Percentiles rank a stretch among this genome's conserved stretches.
phyloP scores from a whole-genome alignment of 345 rosid species.

The Chamaenerion angustifolium region DNA sequence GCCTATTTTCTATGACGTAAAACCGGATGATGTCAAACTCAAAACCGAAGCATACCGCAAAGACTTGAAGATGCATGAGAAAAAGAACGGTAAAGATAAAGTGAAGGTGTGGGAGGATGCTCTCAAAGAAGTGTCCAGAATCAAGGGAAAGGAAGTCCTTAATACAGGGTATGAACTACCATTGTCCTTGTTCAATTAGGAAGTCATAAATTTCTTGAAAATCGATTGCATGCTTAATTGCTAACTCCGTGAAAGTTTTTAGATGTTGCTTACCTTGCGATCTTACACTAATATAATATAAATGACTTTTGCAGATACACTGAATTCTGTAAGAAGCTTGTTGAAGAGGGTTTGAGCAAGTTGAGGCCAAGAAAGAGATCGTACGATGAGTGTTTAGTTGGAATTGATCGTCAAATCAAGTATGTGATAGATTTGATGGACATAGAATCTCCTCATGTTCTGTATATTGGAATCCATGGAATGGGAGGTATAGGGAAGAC shows the following conservation, averaged over 20 bases:
- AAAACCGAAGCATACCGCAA: neutral
- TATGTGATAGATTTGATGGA: conserved; percentile 5
- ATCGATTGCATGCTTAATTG: too few relatives aligned
- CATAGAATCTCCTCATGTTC: neutral
- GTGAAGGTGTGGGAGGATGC: conserved; percentile 3
- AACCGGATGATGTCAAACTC: conserved; percentile 1
- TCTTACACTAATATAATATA: too few relatives aligned
- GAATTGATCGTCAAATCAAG: conserved; percentile 5
- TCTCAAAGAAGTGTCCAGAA: neutral
- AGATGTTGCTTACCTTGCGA: too few relatives aligned
- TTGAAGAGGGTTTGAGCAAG: neutral
- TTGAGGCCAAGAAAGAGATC: conserved; percentile 1
- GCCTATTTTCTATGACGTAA: conserved; percentile 4
- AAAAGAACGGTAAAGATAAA: neutral
- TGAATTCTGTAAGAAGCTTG: conserved; percentile 3
- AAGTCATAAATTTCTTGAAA: too few relatives aligned
- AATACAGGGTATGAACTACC: conserved; percentile 3
- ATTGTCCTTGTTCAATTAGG: too few relatives aligned
- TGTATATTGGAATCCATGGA: conserved; percentile 7
- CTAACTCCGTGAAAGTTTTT: too few relatives aligned
- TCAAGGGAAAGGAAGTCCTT: neutral
- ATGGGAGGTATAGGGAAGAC: conserved; percentile 8
- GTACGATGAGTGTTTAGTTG: neutral
- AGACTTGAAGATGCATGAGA: neutral
- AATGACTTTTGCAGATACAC: neutral